Conservation (phyloP, 768 basidiomycete species). For the Kwoniella shandongensis region DNA sequence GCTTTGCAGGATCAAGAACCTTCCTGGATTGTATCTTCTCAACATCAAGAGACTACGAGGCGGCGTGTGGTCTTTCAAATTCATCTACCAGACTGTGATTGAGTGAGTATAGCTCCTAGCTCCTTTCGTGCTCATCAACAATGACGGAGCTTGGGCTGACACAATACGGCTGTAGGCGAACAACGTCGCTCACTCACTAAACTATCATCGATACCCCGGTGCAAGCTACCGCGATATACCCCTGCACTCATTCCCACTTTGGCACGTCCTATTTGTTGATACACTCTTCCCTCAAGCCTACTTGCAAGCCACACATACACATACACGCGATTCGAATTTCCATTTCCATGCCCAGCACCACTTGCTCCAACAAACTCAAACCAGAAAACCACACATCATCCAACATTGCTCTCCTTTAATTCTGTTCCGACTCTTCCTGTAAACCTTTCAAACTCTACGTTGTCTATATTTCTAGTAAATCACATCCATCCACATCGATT, state of each 20-base stretch:
- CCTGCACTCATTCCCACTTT: neutral
- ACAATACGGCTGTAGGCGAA: conserved; percentile 8
- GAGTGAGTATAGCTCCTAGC: conserved; percentile 45
- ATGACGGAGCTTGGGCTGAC: conserved; percentile 4
- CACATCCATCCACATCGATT: no score
- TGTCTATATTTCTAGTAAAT: no score
- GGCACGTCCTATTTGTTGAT: no score
- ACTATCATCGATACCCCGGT: no score
- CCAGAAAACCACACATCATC: no score
- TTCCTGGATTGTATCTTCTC: conserved; percentile 86
- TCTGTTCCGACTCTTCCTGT: no score
- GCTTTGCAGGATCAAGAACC: conserved; percentile 80
- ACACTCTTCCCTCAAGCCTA: neutral
- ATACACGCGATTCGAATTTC: neutral
- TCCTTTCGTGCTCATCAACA: neutral
- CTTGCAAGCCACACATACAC: neutral
- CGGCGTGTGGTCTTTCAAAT: conserved; percentile 73
- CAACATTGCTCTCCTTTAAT: no score
- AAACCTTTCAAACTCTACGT: no score
- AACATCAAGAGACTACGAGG: conserved; percentile 92
- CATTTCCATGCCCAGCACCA: conserved; percentile 3
- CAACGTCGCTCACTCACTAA: conserved; percentile 17
- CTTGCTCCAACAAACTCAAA: no score
- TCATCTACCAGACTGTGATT: conserved; percentile 53
- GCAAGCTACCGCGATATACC: neutral